Conservation (phyloP, 306 rosid genomes). For the Sicyos edulis region DNA sequence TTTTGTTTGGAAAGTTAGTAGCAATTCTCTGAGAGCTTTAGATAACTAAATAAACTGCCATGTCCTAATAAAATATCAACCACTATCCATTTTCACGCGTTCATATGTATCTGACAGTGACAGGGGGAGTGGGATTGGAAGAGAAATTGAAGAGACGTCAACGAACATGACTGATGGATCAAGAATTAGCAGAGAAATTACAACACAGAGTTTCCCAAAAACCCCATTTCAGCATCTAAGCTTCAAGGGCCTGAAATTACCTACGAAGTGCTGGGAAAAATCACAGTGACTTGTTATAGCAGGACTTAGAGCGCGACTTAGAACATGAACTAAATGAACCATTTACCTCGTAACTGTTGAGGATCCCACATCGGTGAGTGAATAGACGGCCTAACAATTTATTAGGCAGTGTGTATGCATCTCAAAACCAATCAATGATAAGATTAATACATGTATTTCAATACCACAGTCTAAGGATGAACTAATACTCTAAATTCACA, state of each 20-base stretch:
- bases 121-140: not conserved
- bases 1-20: conserved; percentile 17
- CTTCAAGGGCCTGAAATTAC: not conserved
- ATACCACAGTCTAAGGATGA: no score
- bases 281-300: not conserved
- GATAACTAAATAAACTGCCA: conserved; percentile 19
- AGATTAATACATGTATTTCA: no score
- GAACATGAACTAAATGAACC: not conserved
- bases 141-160: conserved; percentile 3
- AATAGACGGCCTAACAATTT: no score
- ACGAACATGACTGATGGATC: not conserved
- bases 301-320: not conserved
- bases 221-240: not conserved
- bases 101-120: not conserved
- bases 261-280: conserved; percentile 3
- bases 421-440: no score
- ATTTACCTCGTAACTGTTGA: not conserved
- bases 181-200: conserved; percentile 17
- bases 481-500: no score
- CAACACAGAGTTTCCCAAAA: not conserved
- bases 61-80: not conserved
- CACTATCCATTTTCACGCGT: conserved; percentile 3
- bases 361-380: no score
- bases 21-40: conserved; percentile 10
- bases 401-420: no score